Evolutionary conservation across 2,329 filamentous ascomycete genomes (phyloP).

Genomic region (Colletotrichum sojae): DNA sequence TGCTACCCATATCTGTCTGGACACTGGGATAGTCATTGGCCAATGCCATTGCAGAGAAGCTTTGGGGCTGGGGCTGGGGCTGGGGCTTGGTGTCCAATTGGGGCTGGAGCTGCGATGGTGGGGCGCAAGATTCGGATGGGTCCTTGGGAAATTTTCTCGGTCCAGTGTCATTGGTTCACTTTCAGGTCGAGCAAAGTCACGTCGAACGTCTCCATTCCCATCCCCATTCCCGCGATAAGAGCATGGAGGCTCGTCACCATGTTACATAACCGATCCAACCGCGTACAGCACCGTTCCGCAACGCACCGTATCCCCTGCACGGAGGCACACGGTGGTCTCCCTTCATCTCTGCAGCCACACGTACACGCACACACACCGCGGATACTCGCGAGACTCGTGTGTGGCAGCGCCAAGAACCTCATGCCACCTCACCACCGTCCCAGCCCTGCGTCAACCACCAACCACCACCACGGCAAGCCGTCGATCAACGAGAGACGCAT

Average conservation of each 20-base stretch:
- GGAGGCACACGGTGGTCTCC: no score
- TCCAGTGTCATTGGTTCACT: conserved; percentile 8
- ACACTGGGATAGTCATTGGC: no score
- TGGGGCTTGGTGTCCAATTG: not conserved
- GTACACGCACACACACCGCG: conserved; percentile 5
- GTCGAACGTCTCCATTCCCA: not conserved
- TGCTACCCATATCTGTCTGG: not conserved
- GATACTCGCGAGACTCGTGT: conserved; percentile 16
- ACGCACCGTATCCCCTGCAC: not conserved
- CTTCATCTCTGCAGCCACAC: conserved; percentile 12
- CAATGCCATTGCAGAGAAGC: no score
- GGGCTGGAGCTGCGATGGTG: not conserved
- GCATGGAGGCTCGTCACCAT: not conserved
- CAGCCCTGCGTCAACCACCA: conserved; percentile 3
- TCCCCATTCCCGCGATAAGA: conserved; percentile 15
- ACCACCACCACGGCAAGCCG: not conserved
- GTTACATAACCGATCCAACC: conserved; percentile 18
- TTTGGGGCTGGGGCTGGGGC: not conserved
- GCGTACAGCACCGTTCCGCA: not conserved
- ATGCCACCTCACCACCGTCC: not conserved
- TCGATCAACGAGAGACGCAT: not conserved
- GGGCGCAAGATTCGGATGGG: conserved; percentile 21
- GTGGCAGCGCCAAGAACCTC: conserved; percentile 18
- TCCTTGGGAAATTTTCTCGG: conserved; percentile 25
- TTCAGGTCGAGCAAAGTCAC: conserved; percentile 17